Evolutionary conservation across 495 filamentous ascomycete species (phyloP).

Genomic region (Aspergillus baeticus): DNA sequence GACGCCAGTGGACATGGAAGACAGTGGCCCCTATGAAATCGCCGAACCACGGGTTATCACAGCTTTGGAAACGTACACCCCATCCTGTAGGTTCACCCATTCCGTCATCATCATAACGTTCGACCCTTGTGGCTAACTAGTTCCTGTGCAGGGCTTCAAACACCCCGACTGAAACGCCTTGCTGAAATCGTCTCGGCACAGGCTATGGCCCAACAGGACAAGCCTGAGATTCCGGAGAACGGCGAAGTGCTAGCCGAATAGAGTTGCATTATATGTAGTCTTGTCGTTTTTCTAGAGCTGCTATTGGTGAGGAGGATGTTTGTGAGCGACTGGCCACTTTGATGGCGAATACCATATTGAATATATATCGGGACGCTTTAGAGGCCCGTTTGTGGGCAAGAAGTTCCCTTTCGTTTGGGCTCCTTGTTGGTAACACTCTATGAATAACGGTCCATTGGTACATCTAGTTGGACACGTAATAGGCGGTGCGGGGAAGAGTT

Average conservation of each 20-base stretch:
- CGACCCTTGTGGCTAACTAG: conserved; percentile 16
- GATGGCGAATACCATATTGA: neutral
- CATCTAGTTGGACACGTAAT: too few relatives aligned
- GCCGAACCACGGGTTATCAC: conserved; percentile 95
- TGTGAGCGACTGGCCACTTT: neutral
- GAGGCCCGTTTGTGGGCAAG: neutral
- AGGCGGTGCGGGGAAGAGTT: too few relatives aligned
- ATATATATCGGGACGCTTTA: conserved; percentile 6
- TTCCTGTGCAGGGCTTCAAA: conserved; percentile 76
- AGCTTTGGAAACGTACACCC: conserved; percentile 95
- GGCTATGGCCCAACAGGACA: conserved; percentile 91
- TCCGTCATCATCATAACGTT: neutral
- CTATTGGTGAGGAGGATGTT: conserved; percentile 27
- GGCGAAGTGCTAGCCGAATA: conserved; percentile 32
- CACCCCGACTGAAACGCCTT: conserved; percentile 85
- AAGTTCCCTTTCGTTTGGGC: neutral
- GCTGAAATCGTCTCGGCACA: conserved; percentile 97
- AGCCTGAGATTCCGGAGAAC: conserved; percentile 58
- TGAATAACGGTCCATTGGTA: too few relatives aligned
- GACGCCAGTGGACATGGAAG: conserved; percentile 96
- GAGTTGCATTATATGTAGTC: conserved; percentile 25
- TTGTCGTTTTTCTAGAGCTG: conserved; percentile 27
- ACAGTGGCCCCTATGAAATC: conserved; percentile 99
- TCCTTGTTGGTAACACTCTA: too few relatives aligned
- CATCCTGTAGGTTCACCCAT: conserved; percentile 67